Evolutionary conservation across 1,284 basidiomycete species (phyloP), one percentile per base, ranked within the genome.

Genomic region (Irpex sp.): DNA sequence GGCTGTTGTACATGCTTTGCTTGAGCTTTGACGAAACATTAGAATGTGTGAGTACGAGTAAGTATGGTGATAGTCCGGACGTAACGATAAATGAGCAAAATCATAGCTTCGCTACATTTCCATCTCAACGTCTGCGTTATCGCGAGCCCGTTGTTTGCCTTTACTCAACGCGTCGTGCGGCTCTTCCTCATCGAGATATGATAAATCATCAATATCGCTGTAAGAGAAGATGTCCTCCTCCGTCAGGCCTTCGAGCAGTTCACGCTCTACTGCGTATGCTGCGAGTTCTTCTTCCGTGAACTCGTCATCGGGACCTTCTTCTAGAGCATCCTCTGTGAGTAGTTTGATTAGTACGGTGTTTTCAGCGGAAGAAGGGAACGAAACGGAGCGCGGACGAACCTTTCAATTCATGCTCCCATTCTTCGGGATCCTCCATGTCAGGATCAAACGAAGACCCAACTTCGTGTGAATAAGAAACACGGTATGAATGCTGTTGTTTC

Each of bases 361-460:
- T 26, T 26, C 26, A 26, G 26, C 26, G 26, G 26, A 26, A 26
- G 26, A 26, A 3, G 26, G 26, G 26, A 26, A 26, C 4, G 26
- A 26, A 26, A 26, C 26, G 26, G 3, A 26, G 26, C 26, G 61
- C 51, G 51, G 31, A 66, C 72, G 61, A 60, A 79, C 83, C 77
- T 67, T 67, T 68, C 2, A 88, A 70, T 51, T 85, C 83, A 35
- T 74, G 68, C 69, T 90, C 88, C 87, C 88, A 89, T 33, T 75
- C 71, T 15, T 68, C 75, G 3, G 82, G 72, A 64, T 90, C 86
- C 43, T 90, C 87, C 70, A 89, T 75, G 68, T 84, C 83, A 3
- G 89, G 89, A 69, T 90, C 89, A 62, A 88, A 83, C 1, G 89
- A 90, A 15, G 88, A 89, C 6, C 89, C 88, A 5, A 90, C 88